A percentile compares a stretch with the other conserved stretches of the same genome.
These are phyloP conservation scores for Comarum palustre DNA, from an alignment of 306 rosid genomes.

Conservation along the genomic window DNA sequence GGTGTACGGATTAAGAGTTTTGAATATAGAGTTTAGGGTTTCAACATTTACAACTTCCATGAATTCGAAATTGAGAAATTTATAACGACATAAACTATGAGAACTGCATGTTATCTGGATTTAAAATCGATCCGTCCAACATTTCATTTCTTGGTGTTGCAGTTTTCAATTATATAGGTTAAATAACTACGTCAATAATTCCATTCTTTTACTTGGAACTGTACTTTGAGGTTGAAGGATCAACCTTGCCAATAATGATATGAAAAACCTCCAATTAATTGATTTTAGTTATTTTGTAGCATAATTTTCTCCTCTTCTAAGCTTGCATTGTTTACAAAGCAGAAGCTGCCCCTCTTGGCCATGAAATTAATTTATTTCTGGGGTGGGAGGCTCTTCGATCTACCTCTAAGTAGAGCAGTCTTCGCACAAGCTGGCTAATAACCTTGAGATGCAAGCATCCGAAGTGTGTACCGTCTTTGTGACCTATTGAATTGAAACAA, in stretches of 20 bases:
- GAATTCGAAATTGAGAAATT: neutral
- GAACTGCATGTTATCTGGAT: too few relatives aligned
- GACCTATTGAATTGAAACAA: neutral
- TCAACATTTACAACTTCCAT: too few relatives aligned
- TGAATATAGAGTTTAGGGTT: too few relatives aligned
- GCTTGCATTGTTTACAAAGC: neutral
- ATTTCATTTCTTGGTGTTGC: neutral
- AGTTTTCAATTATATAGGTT: too few relatives aligned
- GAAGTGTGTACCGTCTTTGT: neutral
- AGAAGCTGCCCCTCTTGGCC: neutral
- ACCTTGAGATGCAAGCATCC: neutral
- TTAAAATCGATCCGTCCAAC: neutral
- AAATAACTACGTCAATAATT: neutral
- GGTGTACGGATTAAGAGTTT: neutral
- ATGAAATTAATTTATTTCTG: neutral
- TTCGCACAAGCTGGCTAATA: neutral
- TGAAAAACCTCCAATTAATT: neutral
- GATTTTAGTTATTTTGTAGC: neutral
- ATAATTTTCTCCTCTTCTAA: neutral
- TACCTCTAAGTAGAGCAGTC: neutral
- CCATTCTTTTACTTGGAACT: neutral
- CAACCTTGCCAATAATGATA: neutral
- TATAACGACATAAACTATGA: too few relatives aligned
- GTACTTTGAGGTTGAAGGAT: neutral
- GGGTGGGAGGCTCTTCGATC: neutral